Evolutionary conservation across 2,329 filamentous ascomycete species (phyloP), one percentile per base, ranked within the genome.

Genomic region (Diaporthe capsici): DNA sequence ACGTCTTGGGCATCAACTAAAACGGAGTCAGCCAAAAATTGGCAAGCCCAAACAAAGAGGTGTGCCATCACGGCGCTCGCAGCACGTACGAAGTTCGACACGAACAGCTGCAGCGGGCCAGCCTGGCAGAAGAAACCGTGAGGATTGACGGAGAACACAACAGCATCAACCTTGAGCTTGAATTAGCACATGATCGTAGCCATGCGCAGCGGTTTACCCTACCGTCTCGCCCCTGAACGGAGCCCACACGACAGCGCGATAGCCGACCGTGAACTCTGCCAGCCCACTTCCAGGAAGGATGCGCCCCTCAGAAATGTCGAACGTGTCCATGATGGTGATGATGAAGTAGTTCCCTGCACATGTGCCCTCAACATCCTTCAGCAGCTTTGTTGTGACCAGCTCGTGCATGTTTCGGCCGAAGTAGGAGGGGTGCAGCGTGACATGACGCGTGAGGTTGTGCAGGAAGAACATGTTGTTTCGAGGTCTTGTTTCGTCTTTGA

Each of bases 191-290:
- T 72, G 53, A 60, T 34, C 34, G 28, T 25, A 70, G 57, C 42
- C 63, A 75, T 58, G 31, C 31, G 53, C 63, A 73, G 65, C 71
- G 49, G 34, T 53, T 55, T 75, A 49, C 71, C 74, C 60, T 92
- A 98, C 97, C 84, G 97, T 98, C 89, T 99, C 97, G 82, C 97
- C 96, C 86, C 97, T 96, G 89, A 98, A 99, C 15, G 97, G 97
- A 82, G 96, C 92, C 96, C 96, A 99, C 75, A 99, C 95, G 76
- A 99, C 96, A 72, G 97, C 97, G 77, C 96, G 94, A 84, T 98
- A 99, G 81, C 94, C 92, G 65, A 99, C 95, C 0, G 94, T 98
- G 83, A 98, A 99, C 85, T 98, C 95, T 28, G 97, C 96, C 79
- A 97, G 90, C 13, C 96, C 97, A 77, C 94, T 98, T 12, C 96